Evolutionary conservation across 306 rosid genomes (phyloP).

Genomic region (Prunus campanulata): DNA sequence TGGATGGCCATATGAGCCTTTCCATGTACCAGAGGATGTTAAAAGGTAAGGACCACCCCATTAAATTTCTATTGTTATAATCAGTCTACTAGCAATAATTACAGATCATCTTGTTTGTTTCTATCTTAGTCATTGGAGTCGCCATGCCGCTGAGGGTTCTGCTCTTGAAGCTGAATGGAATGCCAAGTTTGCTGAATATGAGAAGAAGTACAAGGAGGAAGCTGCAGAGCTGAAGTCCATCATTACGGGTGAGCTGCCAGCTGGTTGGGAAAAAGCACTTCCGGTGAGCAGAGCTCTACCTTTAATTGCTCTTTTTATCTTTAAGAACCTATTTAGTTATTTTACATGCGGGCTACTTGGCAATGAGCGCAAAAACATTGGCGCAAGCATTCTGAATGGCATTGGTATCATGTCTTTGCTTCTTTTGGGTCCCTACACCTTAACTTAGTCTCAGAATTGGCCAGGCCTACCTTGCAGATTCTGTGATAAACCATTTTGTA

Average conservation of each 20-base stretch:
- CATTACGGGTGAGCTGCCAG: conserved; percentile 64
- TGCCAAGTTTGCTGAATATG: conserved; percentile 82
- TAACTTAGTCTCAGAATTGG: neutral
- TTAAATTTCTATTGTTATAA: conserved; percentile 4
- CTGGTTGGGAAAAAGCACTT: conserved; percentile 97
- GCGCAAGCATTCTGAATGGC: neutral
- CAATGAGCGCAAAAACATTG: neutral
- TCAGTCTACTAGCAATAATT: conserved; percentile 13
- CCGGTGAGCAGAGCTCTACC: conserved; percentile 56
- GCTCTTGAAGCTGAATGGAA: conserved; percentile 89
- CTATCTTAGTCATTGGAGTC: conserved; percentile 86
- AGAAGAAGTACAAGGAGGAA: conserved; percentile 85
- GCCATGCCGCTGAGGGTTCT: conserved; percentile 73
- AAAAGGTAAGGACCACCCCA: conserved; percentile 51
- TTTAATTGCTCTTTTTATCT: neutral
- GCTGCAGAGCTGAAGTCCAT: conserved; percentile 76
- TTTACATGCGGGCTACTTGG: neutral
- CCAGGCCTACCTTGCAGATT: neutral
- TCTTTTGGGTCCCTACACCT: neutral
- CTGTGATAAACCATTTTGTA: neutral
- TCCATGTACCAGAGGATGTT: conserved; percentile 96
- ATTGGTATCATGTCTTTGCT: neutral
- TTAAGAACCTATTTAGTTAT: neutral
- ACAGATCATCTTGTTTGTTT: conserved; percentile 19
- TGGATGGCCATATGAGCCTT: conserved; percentile 94